Evolutionary conservation across 1,284 basidiomycete genomes (phyloP), one percentile per base, ranked within the genome.

Genomic region (Austroboletus rostrupii): DNA sequence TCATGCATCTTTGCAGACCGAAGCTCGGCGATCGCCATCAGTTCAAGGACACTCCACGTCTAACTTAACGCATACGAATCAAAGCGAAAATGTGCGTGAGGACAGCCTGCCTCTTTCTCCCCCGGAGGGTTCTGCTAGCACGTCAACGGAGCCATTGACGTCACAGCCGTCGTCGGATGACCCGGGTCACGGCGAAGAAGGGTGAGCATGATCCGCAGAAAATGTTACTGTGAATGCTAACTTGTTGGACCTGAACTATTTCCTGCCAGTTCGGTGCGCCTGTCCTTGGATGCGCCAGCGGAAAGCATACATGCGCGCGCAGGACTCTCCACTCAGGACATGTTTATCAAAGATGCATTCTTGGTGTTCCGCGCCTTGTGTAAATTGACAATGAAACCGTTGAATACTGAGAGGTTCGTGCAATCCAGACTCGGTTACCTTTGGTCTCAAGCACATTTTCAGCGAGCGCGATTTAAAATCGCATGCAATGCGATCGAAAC

Each of bases 301-400:
- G 59, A 64, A 43, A 47, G 49, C 48, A 31, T 50, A 31, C 43
- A 67, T 38, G 21, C 40, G 2, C 49, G 44, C 14, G 29, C 47
- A 40, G 66, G 61, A 29, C 64, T 89, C 52, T 80, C 79, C 20
- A 74, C 75, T n/a, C 79, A 88, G 45, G 92, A 97, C 60, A 72
- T 95, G 43, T 94, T 94, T 67, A 80, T 96, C 64, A 97, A 97
- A 67, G 95, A 98, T 63, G 93, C 95, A 0, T 98, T 97, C 73
- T 78, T 98, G 54, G 93, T 98, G 20, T 96, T 97, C 72, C 80
- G 95, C 44, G 92, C 95, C 0, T 72, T 98, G 29, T 97, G 95
- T 75, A 97, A 97, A 68, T 74, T 97, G 55, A 94, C 92, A n/a
- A 97, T 97, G 94, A 97, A 97, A 67, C 88, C 94, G 16, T 73